Percentiles rank a stretch among this genome's conserved stretches.
These are phyloP conservation scores for Entomortierella beljakovae DNA, from an alignment of 192 early-diverging fungal genomes.

Conservation along the genomic window DNA sequence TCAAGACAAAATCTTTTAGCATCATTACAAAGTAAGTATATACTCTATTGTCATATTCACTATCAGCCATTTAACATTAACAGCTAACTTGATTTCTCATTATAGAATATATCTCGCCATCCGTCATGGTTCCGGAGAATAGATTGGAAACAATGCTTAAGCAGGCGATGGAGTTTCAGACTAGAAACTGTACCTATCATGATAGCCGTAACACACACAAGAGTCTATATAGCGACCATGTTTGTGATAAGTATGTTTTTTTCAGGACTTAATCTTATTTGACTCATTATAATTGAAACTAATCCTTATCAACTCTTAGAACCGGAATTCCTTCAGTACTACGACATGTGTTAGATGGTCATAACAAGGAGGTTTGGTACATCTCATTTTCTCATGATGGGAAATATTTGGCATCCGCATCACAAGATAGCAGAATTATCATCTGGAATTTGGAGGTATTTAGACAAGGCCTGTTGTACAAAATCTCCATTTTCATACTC, in stretches of 20 bases:
- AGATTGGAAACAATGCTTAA: conserved; percentile 87
- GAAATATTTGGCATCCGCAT: conserved; percentile 89
- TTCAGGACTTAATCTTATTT: background rate
- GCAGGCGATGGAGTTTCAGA: conserved; percentile 83
- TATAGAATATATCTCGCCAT: conserved; percentile 78
- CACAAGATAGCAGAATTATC: conserved; percentile 87
- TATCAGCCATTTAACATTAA: background rate
- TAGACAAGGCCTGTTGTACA: no score
- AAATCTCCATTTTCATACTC: background rate
- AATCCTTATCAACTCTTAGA: conserved; percentile 4
- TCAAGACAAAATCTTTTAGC: conserved; percentile 74
- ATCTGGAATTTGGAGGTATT: conserved; percentile 88
- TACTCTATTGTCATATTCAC: background rate
- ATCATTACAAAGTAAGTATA: conserved; percentile 71
- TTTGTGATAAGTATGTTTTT: conserved; percentile 72
- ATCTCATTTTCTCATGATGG: conserved; percentile 93
- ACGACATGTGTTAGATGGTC: conserved; percentile 71
- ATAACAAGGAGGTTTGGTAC: conserved; percentile 97
- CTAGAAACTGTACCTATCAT: conserved; percentile 87
- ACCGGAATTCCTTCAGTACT: conserved; percentile 68
- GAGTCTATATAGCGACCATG: conserved; percentile 78
- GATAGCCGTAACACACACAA: conserved; percentile 66
- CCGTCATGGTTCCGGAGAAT: conserved; percentile 88
- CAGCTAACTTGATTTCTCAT: background rate
- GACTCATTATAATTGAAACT: background rate